Base-by-base conservation (phyloP, 2,329 filamentous ascomycete species). In the Blastomyces silverae region DNA sequence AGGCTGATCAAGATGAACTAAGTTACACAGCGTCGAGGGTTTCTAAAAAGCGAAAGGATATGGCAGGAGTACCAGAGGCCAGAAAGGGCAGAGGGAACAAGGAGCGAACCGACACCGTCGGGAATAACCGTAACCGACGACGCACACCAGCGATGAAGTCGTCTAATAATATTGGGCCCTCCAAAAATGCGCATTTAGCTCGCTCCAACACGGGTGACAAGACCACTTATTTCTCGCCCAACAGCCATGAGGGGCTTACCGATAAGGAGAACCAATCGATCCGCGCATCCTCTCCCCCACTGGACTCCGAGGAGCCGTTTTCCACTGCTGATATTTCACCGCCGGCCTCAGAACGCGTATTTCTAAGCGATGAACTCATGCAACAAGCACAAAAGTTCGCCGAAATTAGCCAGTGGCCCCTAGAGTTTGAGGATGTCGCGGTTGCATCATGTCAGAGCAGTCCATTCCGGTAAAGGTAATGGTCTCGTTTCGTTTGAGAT, bases 351-450 rank as follows among this genome's bases (percentile, higher is more conserved):
- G 63, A 28, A 42, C 44, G 8, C 64, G 58, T 46, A 46, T 72
- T 69, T 61, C 65, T 72, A 55, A 79, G 76, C 65, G 73, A 75
- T 50, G 77, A 79, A 61, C 68, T 79, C 44, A 70, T 71, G 28
- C 65, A 68, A 20, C 74, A 76, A 61, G 72, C 73, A 37, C 69
- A 70, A 66, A 79, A 78, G 53, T 79, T 79, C 69, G 74, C 74
- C 0, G 77, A 79, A 66, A 70, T 79, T 55, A 77, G 79, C 66
- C 67, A 73, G 66, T 79, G 77, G 77, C 60, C 76, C 64, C 77
- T 79, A 73, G 77, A 79, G 37, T 79, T 78, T 71, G 77, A 79
- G 66, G 77, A 79, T 63, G 74, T 79, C 2, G 69, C 70, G 59
- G 66, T 63, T 20, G 69, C 70, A 25, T 72, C 69, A 52, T 70